Conservation (phyloP, 768 basidiomycete genomes). For the Sistotremastrum suecicum region DNA sequence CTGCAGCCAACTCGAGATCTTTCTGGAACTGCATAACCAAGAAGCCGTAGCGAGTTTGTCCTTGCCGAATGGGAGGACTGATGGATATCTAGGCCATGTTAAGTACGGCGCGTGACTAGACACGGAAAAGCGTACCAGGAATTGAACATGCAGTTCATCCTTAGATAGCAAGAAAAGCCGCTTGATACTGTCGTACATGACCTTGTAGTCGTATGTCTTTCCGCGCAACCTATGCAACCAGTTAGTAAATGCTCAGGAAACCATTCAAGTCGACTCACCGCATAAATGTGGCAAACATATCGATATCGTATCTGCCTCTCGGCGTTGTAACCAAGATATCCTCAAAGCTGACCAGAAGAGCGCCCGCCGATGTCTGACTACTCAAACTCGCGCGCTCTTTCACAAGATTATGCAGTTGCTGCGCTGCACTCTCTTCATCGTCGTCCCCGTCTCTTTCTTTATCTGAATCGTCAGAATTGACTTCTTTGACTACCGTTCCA, state of each 20-base stretch:
- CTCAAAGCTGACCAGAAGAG: slow-evolving; percentile 87
- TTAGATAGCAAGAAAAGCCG: slow-evolving; percentile 88
- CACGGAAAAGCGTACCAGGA: slow-evolving; percentile 47
- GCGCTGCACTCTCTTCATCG: slow-evolving; percentile 79
- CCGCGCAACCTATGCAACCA: slow-evolving; percentile 44
- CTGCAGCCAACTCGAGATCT: slow-evolving; percentile 93
- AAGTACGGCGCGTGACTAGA: too few relatives aligned
- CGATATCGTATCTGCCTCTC: slow-evolving; percentile 93
- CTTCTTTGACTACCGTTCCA: slow-evolving; percentile 48
- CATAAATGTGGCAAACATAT: slow-evolving; percentile 92
- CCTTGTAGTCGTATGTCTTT: slow-evolving; percentile 98
- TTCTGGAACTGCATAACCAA: slow-evolving; percentile 96
- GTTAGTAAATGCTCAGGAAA: too few relatives aligned
- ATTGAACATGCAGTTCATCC: slow-evolving; percentile 89
- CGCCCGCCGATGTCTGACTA: slow-evolving; percentile 56
- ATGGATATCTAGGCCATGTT: slow-evolving; percentile 15
- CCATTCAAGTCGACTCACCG: slow-evolving; percentile 19
- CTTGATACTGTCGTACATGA: slow-evolving; percentile 78
- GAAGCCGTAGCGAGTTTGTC: slow-evolving; percentile 95
- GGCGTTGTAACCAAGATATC: slow-evolving; percentile 93
- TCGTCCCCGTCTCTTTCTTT: slow-evolving; percentile 22
- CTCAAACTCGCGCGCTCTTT: slow-evolving; percentile 95
- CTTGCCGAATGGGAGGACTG: slow-evolving; percentile 89
- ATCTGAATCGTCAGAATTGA: slow-evolving; percentile 51
- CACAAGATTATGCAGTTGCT: slow-evolving; percentile 91